phyloP scores from a whole-genome alignment of 2,329 filamentous ascomycete genomes.

The Scedosporium boydii region DNA sequence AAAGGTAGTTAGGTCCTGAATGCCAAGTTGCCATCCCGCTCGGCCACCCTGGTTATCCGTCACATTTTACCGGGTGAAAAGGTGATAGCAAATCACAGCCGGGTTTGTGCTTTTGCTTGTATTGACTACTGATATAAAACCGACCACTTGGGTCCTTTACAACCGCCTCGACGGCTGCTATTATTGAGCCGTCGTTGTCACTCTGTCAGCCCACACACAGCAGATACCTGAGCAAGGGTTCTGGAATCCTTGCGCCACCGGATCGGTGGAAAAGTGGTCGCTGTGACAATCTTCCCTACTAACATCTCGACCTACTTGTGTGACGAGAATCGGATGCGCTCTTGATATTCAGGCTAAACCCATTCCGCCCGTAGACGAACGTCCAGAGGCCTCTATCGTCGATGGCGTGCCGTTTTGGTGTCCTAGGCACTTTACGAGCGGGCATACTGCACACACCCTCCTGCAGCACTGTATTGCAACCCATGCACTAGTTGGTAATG shows the following conservation, averaged over 20 bases:
- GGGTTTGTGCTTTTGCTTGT: background rate
- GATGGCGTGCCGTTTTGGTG: background rate
- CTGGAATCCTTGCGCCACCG: background rate
- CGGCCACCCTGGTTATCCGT: background rate
- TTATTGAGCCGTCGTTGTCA: background rate
- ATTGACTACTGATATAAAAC: background rate
- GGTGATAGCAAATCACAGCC: background rate
- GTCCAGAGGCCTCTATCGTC: background rate
- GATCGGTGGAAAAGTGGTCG: background rate
- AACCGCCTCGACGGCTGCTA: constrained; percentile 3
- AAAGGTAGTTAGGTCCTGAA: too few relatives aligned
- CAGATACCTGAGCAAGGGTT: background rate
- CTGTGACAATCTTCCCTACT: background rate
- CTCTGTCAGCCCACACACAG: background rate
- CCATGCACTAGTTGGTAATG: background rate
- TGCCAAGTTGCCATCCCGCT: background rate
- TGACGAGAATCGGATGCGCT: background rate
- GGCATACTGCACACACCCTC: background rate
- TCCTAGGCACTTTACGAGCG: background rate
- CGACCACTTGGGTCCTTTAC: constrained; percentile 5
- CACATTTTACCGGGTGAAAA: constrained; percentile 3
- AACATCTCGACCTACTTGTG: background rate
- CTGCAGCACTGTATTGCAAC: background rate
- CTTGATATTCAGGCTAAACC: constrained; percentile 2
- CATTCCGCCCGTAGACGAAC: background rate